Base-by-base conservation (phyloP, 345 rosid genomes). In the Eutrema japonicum region DNA sequence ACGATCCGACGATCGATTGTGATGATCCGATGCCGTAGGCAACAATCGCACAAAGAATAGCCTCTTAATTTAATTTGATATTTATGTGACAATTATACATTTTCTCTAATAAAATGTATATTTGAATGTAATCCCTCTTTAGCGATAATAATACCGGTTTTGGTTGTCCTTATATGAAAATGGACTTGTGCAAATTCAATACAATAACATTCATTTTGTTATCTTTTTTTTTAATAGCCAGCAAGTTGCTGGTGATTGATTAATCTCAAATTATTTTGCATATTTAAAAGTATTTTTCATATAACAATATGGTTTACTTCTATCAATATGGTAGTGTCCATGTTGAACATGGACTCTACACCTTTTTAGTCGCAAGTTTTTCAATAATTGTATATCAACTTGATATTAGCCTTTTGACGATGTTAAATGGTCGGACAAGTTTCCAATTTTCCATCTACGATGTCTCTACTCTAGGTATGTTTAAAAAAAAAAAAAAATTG, bases 341-440 rank as follows among this genome's bases (percentile, higher is more conserved):
- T 58, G 58, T 46, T 27, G 47, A 40, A 61, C 2, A 30, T 71
- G 35, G 68, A 29, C 73, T 68, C 49, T 6, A 27, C 55, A 29
- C 14, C 14, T 12, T 42, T 54, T 60, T 26, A 22, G 41, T 60
- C 22, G 0, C 22, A 18, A 18, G 22, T 10, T 26, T 52, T 33
- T 63, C 12, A 63, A 63, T 43, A 10, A 45, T 72, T 63, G 43
- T n/a, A 8, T 18, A 54, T 53, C 48, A 54, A 46, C 48, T 46
- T 73, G 47, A 42, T 46, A 18, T 42, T 73, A 45, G 49, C 35
- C 77, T 71, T 64, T 55, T 46, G 49, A 64, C 5, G 22, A 54
- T 54, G 49, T 53, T 64, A 64, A 73, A 54, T 54, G 41, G 77
- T 64, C 65, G 26, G 53, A 52, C 35, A 35, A 45, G 5, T 37